phyloP scores from a whole-genome alignment of 2,329 filamentous ascomycete species.

The Sarocladium oryzae region DNA sequence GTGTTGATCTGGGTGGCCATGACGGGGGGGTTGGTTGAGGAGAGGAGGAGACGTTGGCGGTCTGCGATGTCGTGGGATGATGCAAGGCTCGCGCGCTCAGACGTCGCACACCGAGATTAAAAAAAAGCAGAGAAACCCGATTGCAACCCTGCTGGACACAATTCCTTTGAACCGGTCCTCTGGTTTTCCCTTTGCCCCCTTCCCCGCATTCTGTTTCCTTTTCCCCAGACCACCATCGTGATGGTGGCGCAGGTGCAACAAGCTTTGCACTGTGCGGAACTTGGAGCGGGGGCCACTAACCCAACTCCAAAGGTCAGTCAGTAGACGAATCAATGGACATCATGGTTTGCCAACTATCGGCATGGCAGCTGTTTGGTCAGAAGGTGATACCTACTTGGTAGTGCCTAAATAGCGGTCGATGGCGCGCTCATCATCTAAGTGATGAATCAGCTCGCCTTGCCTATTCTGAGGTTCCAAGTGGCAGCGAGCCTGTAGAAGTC shows the following conservation, averaged over 20 bases:
- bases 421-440: too few species aligned
- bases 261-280: not conserved
- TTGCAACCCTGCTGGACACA: not conserved
- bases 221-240: not conserved
- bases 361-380: too few species aligned
- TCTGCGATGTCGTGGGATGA: too few species aligned
- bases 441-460: too few species aligned
- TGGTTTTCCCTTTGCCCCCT: not conserved
- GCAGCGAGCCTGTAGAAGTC: too few species aligned
- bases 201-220: not conserved
- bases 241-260: not conserved
- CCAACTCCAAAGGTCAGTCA: not conserved
- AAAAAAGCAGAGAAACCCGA: not conserved
- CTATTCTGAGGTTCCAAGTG: too few species aligned
- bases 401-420: too few species aligned
- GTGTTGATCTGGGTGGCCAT: not conserved
- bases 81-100: too few species aligned
- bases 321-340: too few species aligned
- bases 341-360: too few species aligned
- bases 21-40: not conserved
- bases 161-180: not conserved
- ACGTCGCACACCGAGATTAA: not conserved
- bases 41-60: too few species aligned
- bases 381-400: too few species aligned
- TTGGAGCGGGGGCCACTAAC: not conserved